Conservation (phyloP, 78 protist genomes). For the Polysphondylium violaceum region DNA sequence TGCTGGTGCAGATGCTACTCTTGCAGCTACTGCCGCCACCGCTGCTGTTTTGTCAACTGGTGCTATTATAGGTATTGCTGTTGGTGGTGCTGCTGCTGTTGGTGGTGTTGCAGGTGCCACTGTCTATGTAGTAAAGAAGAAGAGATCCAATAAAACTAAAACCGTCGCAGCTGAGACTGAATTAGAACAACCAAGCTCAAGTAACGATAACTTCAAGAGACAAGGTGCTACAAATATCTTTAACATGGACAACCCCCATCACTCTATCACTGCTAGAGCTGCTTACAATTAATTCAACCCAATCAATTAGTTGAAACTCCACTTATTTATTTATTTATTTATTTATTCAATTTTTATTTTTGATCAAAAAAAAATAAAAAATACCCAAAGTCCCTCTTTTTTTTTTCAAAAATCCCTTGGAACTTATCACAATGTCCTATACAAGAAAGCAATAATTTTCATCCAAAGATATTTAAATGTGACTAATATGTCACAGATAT, state of each 20-base stretch:
- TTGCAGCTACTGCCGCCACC: not conserved
- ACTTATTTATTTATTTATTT: constrained; percentile 17
- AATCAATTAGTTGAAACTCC: not conserved
- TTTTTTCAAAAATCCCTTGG: too few species aligned
- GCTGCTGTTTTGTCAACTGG: constrained; percentile 52
- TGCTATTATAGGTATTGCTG: constrained; percentile 64
- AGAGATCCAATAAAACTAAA: not conserved
- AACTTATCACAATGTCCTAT: too few species aligned
- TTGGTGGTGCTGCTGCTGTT: constrained; percentile 34
- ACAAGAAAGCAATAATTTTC: too few species aligned
- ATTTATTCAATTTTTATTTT: not conserved
- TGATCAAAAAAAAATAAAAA: not conserved
- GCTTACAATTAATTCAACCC: not conserved
- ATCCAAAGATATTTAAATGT: too few species aligned
- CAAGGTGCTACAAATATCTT: constrained; percentile 33
- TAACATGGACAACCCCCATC: constrained; percentile 30
- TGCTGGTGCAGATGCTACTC: constrained; percentile 32
- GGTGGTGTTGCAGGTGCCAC: constrained; percentile 14
- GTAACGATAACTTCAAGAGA: not conserved
- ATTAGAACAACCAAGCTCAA: not conserved
- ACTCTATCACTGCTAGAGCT: constrained; percentile 51
- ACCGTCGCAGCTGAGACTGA: not conserved
- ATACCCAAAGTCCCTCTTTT: too few species aligned
- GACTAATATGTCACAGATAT: too few species aligned
- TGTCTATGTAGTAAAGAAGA: constrained; percentile 3